Percentiles rank a stretch among this genome's conserved stretches.
These are phyloP conservation scores for Fusarium humuli DNA, from an alignment of 2,329 filamentous ascomycete species.

Conservation along the genomic window DNA sequence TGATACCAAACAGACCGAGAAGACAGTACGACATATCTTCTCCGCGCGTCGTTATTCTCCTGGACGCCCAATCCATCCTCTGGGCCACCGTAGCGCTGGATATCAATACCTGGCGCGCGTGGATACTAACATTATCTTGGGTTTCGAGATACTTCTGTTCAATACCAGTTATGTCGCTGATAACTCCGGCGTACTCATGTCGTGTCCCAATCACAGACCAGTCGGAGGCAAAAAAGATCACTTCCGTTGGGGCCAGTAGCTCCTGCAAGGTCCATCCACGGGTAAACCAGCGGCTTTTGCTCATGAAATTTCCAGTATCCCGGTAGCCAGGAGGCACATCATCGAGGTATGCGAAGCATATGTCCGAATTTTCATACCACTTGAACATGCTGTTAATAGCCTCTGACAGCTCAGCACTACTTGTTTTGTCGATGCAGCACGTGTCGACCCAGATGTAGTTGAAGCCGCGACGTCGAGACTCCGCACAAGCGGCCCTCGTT, in stretches of 20 bases:
- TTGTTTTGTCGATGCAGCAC: background rate
- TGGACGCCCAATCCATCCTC: background rate
- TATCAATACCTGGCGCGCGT: background rate
- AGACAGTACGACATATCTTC: background rate
- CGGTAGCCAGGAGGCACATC: background rate
- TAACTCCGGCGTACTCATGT: background rate
- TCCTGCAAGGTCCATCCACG: background rate
- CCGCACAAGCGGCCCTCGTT: background rate
- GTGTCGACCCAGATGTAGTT: background rate
- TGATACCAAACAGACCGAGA: background rate
- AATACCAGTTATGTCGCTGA: background rate
- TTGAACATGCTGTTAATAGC: background rate
- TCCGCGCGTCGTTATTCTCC: background rate
- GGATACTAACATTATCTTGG: fast-evolving
- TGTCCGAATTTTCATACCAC: background rate
- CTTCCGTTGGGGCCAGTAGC: background rate
- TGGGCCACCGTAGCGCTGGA: background rate
- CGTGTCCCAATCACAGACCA: background rate
- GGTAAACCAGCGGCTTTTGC: background rate
- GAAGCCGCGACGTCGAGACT: background rate
- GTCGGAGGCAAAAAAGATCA: background rate
- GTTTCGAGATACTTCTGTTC: background rate
- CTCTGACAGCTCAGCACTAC: background rate
- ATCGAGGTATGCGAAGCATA: background rate
- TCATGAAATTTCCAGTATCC: background rate